A percentile compares a stretch with the other conserved stretches of the same genome.
Conservation (phyloP, 2,329 filamentous ascomycete species). For the Aspergillus candidus region DNA sequence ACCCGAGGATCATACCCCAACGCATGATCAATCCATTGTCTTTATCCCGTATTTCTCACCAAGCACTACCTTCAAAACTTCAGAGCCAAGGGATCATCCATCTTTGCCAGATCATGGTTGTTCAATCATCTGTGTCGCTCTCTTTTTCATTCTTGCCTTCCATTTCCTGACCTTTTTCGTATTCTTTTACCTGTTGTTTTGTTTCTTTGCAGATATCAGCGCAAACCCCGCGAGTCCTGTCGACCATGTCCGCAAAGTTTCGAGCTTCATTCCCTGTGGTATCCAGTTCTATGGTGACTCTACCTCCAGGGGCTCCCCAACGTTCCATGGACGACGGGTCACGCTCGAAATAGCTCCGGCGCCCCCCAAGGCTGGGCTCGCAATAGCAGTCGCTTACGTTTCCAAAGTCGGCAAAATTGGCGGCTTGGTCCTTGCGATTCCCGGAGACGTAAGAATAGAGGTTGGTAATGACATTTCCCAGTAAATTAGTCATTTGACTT, state of each 20-base stretch:
- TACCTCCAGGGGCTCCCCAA: neutral
- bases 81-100: too few relatives aligned
- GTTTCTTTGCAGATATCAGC: constrained; percentile 1
- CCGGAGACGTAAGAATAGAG: constrained; percentile 14
- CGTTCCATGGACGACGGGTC: constrained; percentile 7
- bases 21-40: too few relatives aligned
- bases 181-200: neutral
- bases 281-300: neutral
- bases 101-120: too few relatives aligned
- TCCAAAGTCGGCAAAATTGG: constrained; percentile 15
- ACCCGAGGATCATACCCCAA: too few relatives aligned
- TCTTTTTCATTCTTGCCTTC: neutral
- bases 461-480: constrained; percentile 19
- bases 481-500: constrained; percentile 14
- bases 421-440: constrained; percentile 3
- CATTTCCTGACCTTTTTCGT: neutral
- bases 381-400: constrained; percentile 8
- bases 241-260: too few relatives aligned
- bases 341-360: constrained; percentile 20
- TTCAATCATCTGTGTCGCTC: neutral
- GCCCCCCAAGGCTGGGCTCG: constrained; percentile 10
- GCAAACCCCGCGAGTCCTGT: too few relatives aligned
- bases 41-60: too few relatives aligned
- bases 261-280: neutral
- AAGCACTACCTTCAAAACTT: too few relatives aligned